Evolutionary conservation across 2,329 filamentous ascomycete species (phyloP).

Genomic region (Amauroascus verrucosus): DNA sequence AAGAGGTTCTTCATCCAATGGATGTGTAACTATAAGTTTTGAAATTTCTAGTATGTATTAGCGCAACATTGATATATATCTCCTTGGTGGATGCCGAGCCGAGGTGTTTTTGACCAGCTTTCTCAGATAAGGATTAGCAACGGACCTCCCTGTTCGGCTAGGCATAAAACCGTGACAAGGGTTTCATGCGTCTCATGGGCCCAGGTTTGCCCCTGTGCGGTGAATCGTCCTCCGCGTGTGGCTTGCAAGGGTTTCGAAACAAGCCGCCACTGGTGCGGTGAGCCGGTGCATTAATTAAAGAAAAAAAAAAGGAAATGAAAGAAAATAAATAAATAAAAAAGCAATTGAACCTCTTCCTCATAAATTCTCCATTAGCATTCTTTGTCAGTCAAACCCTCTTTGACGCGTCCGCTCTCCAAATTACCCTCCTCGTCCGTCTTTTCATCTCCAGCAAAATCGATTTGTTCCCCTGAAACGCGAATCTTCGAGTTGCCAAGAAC

Average conservation of each 20-base stretch:
- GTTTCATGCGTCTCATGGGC: not conserved
- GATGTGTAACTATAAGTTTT: not conserved
- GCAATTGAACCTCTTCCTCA: not conserved
- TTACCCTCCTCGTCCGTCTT: not conserved
- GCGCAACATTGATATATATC: no score
- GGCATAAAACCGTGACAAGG: not conserved
- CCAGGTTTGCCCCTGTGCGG: not conserved
- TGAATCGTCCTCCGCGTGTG: not conserved
- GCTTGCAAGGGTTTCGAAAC: constrained; percentile 1
- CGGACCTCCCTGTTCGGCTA: no score
- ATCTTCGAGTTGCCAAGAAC: not conserved
- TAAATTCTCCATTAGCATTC: not conserved
- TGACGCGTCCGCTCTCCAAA: not conserved
- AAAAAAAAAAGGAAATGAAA: not conserved
- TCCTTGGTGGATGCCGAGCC: no score
- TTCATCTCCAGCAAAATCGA: no score
- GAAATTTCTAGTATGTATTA: no score
- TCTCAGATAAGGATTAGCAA: not conserved
- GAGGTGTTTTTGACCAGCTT: not conserved
- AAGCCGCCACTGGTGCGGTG: not conserved
- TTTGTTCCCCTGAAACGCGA: no score
- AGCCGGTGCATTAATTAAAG: not conserved
- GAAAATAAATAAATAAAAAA: not conserved
- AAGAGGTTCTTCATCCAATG: not conserved
- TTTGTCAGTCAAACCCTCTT: not conserved